These are phyloP conservation scores for Tilletia setariae DNA, from an alignment of 1,284 basidiomycete species.

Conservation along the genomic window DNA sequence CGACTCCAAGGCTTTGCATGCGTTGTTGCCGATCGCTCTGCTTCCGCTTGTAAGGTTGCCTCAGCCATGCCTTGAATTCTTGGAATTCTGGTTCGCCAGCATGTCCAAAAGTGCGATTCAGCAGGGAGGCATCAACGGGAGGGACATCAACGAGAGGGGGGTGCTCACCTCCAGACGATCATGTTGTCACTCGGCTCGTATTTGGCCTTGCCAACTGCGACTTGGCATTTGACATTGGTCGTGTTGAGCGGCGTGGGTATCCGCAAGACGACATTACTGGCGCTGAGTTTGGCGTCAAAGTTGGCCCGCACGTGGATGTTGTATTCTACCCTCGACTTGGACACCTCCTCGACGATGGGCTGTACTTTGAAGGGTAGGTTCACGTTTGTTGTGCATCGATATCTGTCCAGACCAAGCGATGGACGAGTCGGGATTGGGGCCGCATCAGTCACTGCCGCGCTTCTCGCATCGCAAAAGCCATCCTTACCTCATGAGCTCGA, in stretches of 20 bases:
- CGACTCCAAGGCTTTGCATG: constrained; percentile 90
- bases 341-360: constrained; percentile 86
- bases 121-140: too few species aligned
- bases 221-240: constrained; percentile 85
- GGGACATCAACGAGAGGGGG: too few species aligned
- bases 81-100: constrained; percentile 66
- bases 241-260: constrained; percentile 96
- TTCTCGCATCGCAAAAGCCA: too few species aligned
- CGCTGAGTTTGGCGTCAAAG: constrained; percentile 86
- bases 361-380: constrained; percentile 88
- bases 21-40: constrained; percentile 79
- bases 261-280: constrained; percentile 82
- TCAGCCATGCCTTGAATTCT: constrained; percentile 89
- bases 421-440: neutral
- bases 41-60: constrained; percentile 77
- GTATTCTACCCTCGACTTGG: constrained; percentile 86
- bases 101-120: neutral
- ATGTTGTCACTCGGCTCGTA: constrained; percentile 92
- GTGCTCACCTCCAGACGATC: constrained; percentile 90
- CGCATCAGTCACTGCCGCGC: too few species aligned
- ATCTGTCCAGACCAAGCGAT: constrained; percentile 53
- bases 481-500: constrained; percentile 83
- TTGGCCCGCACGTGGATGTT: constrained; percentile 81
- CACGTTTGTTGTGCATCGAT: constrained; percentile 90
- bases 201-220: constrained; percentile 88